These are phyloP conservation scores for Hapsidospora chrysogenum DNA, from an alignment of 495 filamentous ascomycete genomes.

Conservation along the genomic window DNA sequence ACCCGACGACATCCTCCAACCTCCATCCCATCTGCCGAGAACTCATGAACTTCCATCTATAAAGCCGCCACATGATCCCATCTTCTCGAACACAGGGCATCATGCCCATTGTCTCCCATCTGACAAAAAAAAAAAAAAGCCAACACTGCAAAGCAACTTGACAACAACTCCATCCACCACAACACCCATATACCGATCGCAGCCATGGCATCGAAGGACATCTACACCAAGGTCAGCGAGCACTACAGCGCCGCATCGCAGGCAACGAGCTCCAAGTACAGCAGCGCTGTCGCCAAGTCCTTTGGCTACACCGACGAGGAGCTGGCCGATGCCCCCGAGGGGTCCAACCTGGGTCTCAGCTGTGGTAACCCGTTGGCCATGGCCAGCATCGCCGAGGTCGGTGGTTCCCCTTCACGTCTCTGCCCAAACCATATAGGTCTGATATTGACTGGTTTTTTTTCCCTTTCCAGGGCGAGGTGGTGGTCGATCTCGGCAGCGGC, in stretches of 20 bases:
- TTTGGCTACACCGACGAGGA: constrained; percentile 45
- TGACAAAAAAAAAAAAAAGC: too few relatives aligned
- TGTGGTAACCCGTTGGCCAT: constrained; percentile 48
- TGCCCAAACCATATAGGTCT: neutral
- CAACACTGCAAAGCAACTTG: neutral
- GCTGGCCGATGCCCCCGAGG: constrained; percentile 33
- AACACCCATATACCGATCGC: neutral
- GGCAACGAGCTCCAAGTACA: constrained; percentile 6
- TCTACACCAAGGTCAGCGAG: constrained; percentile 21
- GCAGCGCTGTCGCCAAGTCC: constrained; percentile 30
- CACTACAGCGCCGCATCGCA: constrained; percentile 20
- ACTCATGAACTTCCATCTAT: too few relatives aligned
- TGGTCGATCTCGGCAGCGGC: constrained; percentile 46
- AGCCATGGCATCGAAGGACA: constrained; percentile 10
- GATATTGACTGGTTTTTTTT: neutral
- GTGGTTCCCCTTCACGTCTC: constrained; percentile 1
- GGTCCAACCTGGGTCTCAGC: constrained; percentile 46
- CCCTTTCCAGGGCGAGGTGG: constrained; percentile 40
- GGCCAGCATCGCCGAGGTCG: constrained; percentile 32
- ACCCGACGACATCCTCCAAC: too few relatives aligned
- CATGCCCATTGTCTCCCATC: too few relatives aligned
- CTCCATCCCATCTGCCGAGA: too few relatives aligned
- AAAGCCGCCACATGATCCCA: too few relatives aligned
- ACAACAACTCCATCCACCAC: constrained; percentile 1
- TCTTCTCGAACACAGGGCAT: too few relatives aligned